A percentile compares a stretch with the other conserved stretches of the same genome.
phyloP scores from a whole-genome alignment of 371 early-diverging fungal genomes.

The Umbelopsis sp. region DNA sequence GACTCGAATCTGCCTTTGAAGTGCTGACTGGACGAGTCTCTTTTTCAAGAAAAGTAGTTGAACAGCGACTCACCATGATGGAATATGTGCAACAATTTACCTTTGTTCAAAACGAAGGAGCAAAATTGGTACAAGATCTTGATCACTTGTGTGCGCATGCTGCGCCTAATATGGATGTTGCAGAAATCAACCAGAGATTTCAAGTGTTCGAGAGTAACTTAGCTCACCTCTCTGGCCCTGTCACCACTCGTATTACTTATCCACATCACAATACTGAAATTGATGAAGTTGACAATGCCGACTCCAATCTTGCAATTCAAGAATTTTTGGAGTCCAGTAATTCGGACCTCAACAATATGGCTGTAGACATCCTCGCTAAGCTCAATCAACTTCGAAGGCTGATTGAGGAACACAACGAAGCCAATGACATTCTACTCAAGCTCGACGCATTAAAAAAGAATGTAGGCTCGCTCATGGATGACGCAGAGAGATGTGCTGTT shows the following conservation, averaged over 20 bases:
- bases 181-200: constrained; percentile 27
- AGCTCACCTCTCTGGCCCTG: constrained; percentile 39
- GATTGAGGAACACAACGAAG: constrained; percentile 7
- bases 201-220: constrained; percentile 43
- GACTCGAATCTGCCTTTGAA: constrained; percentile 41
- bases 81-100: constrained; percentile 45
- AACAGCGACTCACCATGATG: constrained; percentile 49
- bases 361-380: not conserved
- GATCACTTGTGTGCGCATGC: constrained; percentile 19
- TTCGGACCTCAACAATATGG: not conserved
- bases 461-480: not conserved
- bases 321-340: not conserved
- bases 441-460: not conserved
- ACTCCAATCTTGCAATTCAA: constrained; percentile 26
- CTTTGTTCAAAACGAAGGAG: constrained; percentile 31
- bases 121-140: constrained; percentile 29
- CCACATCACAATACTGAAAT: constrained; percentile 28
- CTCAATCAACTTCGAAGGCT: not conserved
- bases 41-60: constrained; percentile 48
- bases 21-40: constrained; percentile 36
- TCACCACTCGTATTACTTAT: constrained; percentile 40
- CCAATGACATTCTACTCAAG: not conserved
- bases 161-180: not conserved
- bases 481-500: not conserved
- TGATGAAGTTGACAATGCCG: constrained; percentile 34